Percentiles rank a stretch among this genome's conserved stretches.
These are phyloP conservation scores for Ilex asprella DNA, from an alignment of 257 asterid genomes.

Conservation along the genomic window DNA sequence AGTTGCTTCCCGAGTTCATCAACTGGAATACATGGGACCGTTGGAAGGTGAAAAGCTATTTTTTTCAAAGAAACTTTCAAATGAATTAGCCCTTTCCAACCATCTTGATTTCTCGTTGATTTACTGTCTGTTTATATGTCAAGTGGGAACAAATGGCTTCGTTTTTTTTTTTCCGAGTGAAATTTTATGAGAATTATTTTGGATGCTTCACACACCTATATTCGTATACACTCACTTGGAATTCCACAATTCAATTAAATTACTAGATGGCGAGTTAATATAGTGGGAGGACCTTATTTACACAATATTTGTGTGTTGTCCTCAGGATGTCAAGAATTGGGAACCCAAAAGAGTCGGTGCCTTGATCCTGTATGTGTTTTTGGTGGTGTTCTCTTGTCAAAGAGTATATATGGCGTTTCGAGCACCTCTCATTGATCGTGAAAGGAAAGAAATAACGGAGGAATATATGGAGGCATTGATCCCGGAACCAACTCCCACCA, in stretches of 20 bases:
- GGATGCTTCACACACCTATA: too few species aligned
- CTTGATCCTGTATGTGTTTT: conserved; percentile 50
- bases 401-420: conserved; percentile 54
- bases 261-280: too few species aligned
- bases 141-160: too few species aligned
- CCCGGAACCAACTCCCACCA: conserved; percentile 89
- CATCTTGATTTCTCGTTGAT: background rate
- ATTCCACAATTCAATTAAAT: too few species aligned
- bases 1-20: conserved; percentile 53
- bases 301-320: background rate
- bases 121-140: background rate
- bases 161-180: too few species aligned
- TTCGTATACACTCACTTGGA: too few species aligned
- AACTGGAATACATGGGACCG: conserved; percentile 76
- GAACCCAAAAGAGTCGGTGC: conserved; percentile 68
- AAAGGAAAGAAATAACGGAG: conserved; percentile 68
- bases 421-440: conserved; percentile 70
- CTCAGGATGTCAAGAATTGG: conserved; percentile 82
- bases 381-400: conserved; percentile 46
- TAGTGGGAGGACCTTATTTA: too few species aligned
- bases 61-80: background rate
- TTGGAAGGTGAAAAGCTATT: conserved; percentile 66
- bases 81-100: too few species aligned
- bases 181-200: too few species aligned
- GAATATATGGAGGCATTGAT: conserved; percentile 92